Percentiles rank a stretch among this genome's conserved stretches.
Conservation (phyloP, 495 filamentous ascomycete genomes). For the Hypoxylon fragiforme region DNA sequence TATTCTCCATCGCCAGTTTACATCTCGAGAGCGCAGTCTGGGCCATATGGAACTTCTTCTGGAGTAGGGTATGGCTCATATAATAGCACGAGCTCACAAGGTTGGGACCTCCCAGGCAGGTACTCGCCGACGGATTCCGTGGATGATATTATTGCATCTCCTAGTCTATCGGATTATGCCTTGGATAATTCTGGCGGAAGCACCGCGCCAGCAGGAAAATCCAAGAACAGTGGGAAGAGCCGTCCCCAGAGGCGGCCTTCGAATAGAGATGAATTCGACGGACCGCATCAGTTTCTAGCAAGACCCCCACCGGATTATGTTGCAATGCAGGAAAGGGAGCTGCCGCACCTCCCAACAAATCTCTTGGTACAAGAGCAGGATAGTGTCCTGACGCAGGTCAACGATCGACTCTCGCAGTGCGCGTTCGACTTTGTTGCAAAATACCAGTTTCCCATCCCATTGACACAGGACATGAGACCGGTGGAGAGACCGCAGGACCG, state of each 20-base stretch:
- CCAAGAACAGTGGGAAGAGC: slow-evolving; percentile 54
- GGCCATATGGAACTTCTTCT: slow-evolving; percentile 34
- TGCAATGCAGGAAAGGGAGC: slow-evolving; percentile 73
- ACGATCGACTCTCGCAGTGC: slow-evolving; percentile 80
- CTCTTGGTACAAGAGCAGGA: slow-evolving; percentile 83
- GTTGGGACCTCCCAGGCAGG: slow-evolving; percentile 45
- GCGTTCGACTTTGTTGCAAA: slow-evolving; percentile 88
- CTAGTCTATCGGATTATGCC: slow-evolving; percentile 50
- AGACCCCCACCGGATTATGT: slow-evolving; percentile 65
- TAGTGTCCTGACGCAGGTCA: slow-evolving; percentile 73
- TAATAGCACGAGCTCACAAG: slow-evolving; percentile 39
- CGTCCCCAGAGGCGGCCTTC: slow-evolving; percentile 71
- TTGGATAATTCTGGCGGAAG: slow-evolving; percentile 44
- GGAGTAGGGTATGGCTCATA: slow-evolving; percentile 39
- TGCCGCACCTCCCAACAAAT: slow-evolving; percentile 80
- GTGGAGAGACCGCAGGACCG: slow-evolving; percentile 78
- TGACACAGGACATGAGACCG: slow-evolving; percentile 76
- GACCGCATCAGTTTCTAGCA: slow-evolving; percentile 77
- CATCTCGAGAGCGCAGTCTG: slow-evolving; percentile 42
- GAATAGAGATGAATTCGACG: slow-evolving; percentile 89
- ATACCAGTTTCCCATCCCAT: slow-evolving; percentile 84
- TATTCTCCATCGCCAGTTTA: slow-evolving; percentile 39
- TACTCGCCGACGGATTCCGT: slow-evolving; percentile 54
- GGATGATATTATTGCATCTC: slow-evolving; percentile 51
- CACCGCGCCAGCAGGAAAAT: slow-evolving; percentile 43